These are phyloP conservation scores for Bipolaris victoriae DNA, from an alignment of 2,329 filamentous ascomycete genomes.

Conservation along the genomic window DNA sequence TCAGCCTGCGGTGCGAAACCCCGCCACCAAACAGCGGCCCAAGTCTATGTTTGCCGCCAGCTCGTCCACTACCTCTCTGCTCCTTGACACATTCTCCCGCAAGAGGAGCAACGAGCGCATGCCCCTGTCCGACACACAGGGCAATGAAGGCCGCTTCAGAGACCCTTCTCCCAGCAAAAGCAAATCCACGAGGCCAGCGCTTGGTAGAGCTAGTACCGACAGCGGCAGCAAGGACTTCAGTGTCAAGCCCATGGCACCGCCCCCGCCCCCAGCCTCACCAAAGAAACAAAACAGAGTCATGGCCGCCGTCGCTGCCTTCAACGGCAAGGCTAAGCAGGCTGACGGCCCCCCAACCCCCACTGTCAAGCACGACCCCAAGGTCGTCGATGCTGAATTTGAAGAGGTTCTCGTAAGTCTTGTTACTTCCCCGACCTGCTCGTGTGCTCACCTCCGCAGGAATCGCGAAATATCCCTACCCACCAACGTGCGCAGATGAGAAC, in stretches of 20 bases:
- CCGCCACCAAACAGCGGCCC: conserved; percentile 52
- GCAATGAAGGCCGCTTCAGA: conserved; percentile 37
- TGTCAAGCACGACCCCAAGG: conserved; percentile 57
- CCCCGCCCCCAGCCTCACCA: conserved; percentile 21
- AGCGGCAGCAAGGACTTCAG: conserved; percentile 26
- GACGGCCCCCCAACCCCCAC: conserved; percentile 37
- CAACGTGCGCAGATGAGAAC: conserved; percentile 95
- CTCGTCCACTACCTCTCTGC: conserved; percentile 50
- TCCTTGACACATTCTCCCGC: conserved; percentile 48
- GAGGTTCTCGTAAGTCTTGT: conserved; percentile 62
- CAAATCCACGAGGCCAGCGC: conserved; percentile 24
- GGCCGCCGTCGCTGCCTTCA: conserved; percentile 68
- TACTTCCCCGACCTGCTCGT: background rate
- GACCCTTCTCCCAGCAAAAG: conserved; percentile 32
- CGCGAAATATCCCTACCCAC: conserved; percentile 90
- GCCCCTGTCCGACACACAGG: conserved; percentile 43
- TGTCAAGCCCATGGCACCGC: conserved; percentile 21
- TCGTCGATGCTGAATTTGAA: conserved; percentile 68
- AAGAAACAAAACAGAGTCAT: conserved; percentile 62
- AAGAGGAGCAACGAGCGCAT: conserved; percentile 46
- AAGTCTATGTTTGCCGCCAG: conserved; percentile 58
- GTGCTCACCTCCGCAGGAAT: conserved; percentile 66
- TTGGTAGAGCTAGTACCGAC: conserved; percentile 41
- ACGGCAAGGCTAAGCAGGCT: conserved; percentile 57
- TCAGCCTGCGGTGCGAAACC: conserved; percentile 49